Evolutionary conservation across 2,329 filamentous ascomycete species (phyloP).

Genomic region (Sarocladium kiliense): DNA sequence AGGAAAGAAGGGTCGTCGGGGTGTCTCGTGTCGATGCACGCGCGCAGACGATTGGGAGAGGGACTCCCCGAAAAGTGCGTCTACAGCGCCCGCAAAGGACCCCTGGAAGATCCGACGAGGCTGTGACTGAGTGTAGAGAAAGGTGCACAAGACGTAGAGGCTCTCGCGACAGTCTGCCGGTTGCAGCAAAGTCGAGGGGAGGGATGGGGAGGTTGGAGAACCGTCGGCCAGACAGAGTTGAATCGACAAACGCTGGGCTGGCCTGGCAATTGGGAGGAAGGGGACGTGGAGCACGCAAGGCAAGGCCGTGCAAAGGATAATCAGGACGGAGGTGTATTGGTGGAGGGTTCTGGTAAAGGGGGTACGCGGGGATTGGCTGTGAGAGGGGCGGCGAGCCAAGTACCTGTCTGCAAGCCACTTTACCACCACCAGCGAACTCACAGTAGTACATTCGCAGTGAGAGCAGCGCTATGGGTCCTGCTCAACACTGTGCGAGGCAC

Average conservation of each 20-base stretch:
- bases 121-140: neutral
- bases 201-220: neutral
- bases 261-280: conserved; percentile 5
- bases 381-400: neutral
- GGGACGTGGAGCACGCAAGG: conserved; percentile 6
- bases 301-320: conserved; percentile 2
- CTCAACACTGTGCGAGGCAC: too few species aligned
- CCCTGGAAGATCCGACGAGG: neutral
- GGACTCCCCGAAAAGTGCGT: conserved; percentile 5
- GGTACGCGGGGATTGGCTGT: neutral
- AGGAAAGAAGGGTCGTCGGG: neutral
- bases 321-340: neutral
- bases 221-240: neutral
- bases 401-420: neutral
- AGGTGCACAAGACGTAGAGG: neutral
- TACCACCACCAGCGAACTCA: too few species aligned
- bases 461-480: too few species aligned
- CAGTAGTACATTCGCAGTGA: too few species aligned
- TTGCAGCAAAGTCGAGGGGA: neutral
- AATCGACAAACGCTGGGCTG: neutral
- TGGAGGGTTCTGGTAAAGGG: neutral
- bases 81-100: neutral
- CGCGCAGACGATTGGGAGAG: neutral
- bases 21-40: neutral
- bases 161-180: neutral